A percentile compares a stretch with the other conserved stretches of the same genome.
Conservation (phyloP, 331 rosid genomes). For the Quercus phellos region DNA sequence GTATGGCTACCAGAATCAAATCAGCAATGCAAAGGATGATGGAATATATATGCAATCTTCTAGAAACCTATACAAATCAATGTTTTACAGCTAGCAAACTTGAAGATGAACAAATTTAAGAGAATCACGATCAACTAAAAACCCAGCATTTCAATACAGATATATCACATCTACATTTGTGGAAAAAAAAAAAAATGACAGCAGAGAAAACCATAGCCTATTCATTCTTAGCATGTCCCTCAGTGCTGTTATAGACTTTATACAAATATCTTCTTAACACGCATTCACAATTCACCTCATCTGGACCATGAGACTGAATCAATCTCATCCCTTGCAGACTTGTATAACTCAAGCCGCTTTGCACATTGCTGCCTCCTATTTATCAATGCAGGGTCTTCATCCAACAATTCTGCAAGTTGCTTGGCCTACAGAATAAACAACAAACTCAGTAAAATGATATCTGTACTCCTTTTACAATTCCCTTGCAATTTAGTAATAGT, state of each 20-base stretch:
- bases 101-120: neutral
- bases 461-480: neutral
- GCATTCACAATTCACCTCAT: constrained; percentile 16
- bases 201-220: neutral
- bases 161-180: neutral
- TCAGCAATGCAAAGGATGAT: neutral
- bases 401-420: constrained; percentile 59
- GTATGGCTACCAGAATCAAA: neutral
- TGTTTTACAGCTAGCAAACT: neutral
- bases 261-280: neutral
- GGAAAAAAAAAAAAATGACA: neutral
- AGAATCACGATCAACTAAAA: neutral
- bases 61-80: neutral
- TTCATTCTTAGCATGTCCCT: neutral
- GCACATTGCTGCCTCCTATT: constrained; percentile 72
- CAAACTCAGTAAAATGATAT: neutral
- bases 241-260: neutral
- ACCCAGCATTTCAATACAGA: neutral
- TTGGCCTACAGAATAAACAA: constrained; percentile 41
- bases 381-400: constrained; percentile 54
- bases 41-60: neutral
- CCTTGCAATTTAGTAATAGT: neutral
- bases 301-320: constrained; percentile 75
- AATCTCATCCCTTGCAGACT: constrained; percentile 86
- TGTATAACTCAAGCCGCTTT: constrained; percentile 69